Evolutionary conservation across 805 yeast genomes (phyloP).

Genomic region (Saturnispora silvae): DNA sequence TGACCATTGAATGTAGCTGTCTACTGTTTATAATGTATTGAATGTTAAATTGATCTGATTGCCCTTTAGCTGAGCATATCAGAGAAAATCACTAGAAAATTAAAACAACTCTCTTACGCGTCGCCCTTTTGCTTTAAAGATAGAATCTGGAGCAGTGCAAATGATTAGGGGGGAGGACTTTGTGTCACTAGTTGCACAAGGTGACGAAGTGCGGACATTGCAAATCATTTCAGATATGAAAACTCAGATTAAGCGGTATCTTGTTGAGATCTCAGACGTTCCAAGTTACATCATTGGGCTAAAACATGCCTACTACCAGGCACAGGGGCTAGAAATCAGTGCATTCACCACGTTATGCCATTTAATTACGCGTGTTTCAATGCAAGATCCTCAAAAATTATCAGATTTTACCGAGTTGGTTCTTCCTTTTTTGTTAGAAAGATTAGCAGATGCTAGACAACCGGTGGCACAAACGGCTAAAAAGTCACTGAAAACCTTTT

Average conservation of each 20-base stretch:
- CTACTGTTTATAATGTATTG: not conserved
- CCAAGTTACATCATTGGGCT: constrained; percentile 42
- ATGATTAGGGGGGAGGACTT: constrained; percentile 8
- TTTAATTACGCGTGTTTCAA: constrained; percentile 44
- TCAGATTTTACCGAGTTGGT: constrained; percentile 33
- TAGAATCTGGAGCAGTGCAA: no score
- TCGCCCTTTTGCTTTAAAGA: no score
- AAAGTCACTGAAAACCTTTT: constrained; percentile 42
- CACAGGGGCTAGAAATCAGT: constrained; percentile 29
- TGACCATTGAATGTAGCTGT: constrained; percentile 9
- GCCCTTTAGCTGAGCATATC: no score
- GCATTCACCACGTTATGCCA: constrained; percentile 46
- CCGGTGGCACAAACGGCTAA: constrained; percentile 34
- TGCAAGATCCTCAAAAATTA: constrained; percentile 40
- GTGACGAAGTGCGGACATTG: constrained; percentile 3
- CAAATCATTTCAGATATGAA: constrained; percentile 5
- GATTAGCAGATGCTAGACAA: constrained; percentile 33
- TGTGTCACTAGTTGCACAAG: not conserved
- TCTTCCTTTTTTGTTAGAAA: constrained; percentile 41
- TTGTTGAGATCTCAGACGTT: constrained; percentile 39
- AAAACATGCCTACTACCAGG: constrained; percentile 31
- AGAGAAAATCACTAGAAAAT: no score
- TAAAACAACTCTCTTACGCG: no score
- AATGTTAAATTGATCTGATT: not conserved
- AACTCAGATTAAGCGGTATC: constrained; percentile 37